phyloP scores from a whole-genome alignment of 2,329 filamentous ascomycete species.

The Fusarium equiseti region DNA sequence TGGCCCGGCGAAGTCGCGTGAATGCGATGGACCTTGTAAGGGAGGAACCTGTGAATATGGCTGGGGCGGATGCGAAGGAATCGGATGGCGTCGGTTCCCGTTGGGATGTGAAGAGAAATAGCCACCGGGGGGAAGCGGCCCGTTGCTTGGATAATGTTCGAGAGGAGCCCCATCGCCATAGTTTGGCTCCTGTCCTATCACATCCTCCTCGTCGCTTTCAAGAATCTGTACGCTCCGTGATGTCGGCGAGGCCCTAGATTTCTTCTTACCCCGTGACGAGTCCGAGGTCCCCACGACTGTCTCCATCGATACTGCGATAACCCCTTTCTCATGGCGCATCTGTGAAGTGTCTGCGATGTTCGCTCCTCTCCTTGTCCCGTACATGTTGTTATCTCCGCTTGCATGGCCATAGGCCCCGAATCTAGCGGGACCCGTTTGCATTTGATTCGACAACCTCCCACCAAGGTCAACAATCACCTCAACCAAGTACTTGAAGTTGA shows the following conservation, averaged over 20 bases:
- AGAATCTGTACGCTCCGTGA: slow-evolving; percentile 47
- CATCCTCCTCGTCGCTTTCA: slow-evolving; percentile 52
- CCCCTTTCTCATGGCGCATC: slow-evolving; percentile 88
- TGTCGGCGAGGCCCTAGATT: slow-evolving; percentile 42
- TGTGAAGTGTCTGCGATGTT: slow-evolving; percentile 89
- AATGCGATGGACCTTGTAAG: slow-evolving; percentile 28
- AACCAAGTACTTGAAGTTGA: slow-evolving; percentile 93
- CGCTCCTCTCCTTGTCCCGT: slow-evolving; percentile 56
- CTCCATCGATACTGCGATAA: slow-evolving; percentile 89
- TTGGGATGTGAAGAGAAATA: slow-evolving; percentile 52
- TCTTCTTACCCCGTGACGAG: slow-evolving; percentile 62
- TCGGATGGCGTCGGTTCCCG: slow-evolving; percentile 52
- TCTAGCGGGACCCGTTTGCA: slow-evolving; percentile 69
- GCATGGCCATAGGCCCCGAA: slow-evolving; percentile 52
- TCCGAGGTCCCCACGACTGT: slow-evolving; percentile 89
- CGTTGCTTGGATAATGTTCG: slow-evolving; percentile 33
- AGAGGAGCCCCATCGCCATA: slow-evolving; percentile 41
- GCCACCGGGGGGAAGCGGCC: slow-evolving; percentile 38
- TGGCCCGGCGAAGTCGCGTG: slow-evolving; percentile 18
- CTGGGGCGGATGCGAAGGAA: slow-evolving; percentile 40
- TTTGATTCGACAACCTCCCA: slow-evolving; percentile 81
- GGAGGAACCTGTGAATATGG: slow-evolving; percentile 53
- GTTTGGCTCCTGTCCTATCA: slow-evolving; percentile 37
- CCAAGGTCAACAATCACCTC: slow-evolving; percentile 94
- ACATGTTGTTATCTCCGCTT: slow-evolving; percentile 48